These are phyloP conservation scores for Halophytophthora polymorphica DNA, from an alignment of 352 stramenopile species.

Conservation along the genomic window DNA sequence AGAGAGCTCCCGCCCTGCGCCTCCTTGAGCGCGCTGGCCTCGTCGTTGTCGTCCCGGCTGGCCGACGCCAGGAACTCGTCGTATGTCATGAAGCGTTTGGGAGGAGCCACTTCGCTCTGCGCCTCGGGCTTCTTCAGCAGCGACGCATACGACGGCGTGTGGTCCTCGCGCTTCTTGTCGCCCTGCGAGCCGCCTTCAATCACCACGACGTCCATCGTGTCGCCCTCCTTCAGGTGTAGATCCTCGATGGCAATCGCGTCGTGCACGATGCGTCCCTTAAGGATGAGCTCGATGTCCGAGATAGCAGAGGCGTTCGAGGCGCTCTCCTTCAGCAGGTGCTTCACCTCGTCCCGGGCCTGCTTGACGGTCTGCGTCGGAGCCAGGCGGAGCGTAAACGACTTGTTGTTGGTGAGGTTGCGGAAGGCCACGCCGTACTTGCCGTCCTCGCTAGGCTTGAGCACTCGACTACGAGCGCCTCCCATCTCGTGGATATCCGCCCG, in stretches of 20 bases:
- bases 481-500: conserved; percentile 22
- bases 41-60: conserved; percentile 47
- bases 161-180: conserved; percentile 28
- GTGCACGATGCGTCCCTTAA: conserved; percentile 57
- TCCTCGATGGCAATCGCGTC: conserved; percentile 42
- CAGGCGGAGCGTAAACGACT: conserved; percentile 58
- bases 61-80: conserved; percentile 74
- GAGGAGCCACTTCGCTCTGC: conserved; percentile 19
- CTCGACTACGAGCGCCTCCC: conserved; percentile 17
- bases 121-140: conserved; percentile 33
- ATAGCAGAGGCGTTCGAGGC: conserved; percentile 27
- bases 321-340: conserved; percentile 50
- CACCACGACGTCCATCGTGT: conserved; percentile 67
- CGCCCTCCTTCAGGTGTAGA: conserved; percentile 57
- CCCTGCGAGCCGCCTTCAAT: conserved; percentile 46
- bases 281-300: conserved; percentile 57
- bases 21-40: conserved; percentile 20
- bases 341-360: conserved; percentile 54
- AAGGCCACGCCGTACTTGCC: conserved; percentile 61
- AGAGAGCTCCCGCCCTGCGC: conserved; percentile 11
- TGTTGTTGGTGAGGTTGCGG: conserved; percentile 67
- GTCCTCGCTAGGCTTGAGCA: conserved; percentile 48
- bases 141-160: conserved; percentile 16
- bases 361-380: conserved; percentile 51
- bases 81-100: conserved; percentile 78